Percentiles rank a stretch among this genome's conserved stretches.
phyloP scores from a whole-genome alignment of 306 rosid genomes.

The Malus orientalis region DNA sequence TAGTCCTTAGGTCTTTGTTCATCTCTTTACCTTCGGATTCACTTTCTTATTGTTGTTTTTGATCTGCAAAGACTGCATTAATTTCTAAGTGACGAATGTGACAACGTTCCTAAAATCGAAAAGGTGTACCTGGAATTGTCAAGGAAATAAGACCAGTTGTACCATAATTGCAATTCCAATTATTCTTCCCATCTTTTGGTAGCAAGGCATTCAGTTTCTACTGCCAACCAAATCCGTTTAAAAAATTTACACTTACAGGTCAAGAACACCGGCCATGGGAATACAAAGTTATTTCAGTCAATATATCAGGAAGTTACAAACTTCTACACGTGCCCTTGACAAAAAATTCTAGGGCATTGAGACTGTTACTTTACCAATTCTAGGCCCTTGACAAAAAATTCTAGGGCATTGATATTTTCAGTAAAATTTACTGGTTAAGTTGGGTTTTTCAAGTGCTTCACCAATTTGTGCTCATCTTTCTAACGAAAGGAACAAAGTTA shows the following conservation, averaged over 20 bases:
- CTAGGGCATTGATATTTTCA: background rate
- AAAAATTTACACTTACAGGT: background rate
- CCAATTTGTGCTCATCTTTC: constrained; percentile 16
- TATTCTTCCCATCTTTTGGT: too few relatives aligned
- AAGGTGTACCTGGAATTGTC: background rate
- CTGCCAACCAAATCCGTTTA: too few relatives aligned
- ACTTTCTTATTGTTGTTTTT: background rate
- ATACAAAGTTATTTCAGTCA: background rate
- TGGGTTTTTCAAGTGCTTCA: background rate
- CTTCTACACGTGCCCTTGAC: background rate
- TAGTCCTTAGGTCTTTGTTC: background rate
- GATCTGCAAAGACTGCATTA: too few relatives aligned
- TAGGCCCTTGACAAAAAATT: background rate
- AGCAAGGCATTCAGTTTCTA: background rate
- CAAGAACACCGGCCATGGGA: background rate
- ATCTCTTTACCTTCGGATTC: background rate
- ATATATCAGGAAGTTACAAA: background rate
- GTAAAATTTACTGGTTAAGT: background rate
- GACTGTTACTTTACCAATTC: background rate
- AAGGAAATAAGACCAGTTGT: too few relatives aligned
- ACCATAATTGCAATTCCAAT: too few relatives aligned
- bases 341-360: background rate
- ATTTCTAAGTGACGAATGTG: background rate
- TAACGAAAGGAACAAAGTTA: constrained; percentile 28
- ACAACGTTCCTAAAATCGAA: background rate